Percentiles rank a stretch among this genome's conserved stretches.
These are phyloP conservation scores for Trapa bicornis DNA, from an alignment of 345 rosid genomes.

Conservation along the genomic window DNA sequence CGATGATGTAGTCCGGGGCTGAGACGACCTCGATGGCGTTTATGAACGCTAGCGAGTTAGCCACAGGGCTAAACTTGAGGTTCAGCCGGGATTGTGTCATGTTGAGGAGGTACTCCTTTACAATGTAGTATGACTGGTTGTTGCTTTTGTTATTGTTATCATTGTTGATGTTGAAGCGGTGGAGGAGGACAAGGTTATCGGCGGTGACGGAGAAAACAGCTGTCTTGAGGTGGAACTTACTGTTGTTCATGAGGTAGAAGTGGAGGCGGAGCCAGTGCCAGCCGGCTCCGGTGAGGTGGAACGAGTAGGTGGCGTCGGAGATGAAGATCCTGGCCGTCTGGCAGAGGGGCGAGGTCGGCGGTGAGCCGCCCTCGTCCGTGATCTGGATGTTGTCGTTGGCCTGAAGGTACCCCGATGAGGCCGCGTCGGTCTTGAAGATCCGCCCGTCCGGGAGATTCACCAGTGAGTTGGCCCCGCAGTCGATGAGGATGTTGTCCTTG, in stretches of 20 bases:
- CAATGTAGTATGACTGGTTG: too few species aligned
- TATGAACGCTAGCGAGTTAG: slow-evolving; percentile 6
- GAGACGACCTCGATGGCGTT: slow-evolving; percentile 13
- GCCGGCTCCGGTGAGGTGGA: slow-evolving; percentile 3
- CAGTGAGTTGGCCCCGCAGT: slow-evolving; percentile 7
- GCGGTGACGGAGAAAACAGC: neutral
- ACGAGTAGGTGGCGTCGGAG: slow-evolving; percentile 6
- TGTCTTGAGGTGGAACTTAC: slow-evolving; percentile 1
- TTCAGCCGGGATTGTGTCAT: neutral
- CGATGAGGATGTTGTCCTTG: slow-evolving; percentile 4
- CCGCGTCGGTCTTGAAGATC: slow-evolving; percentile 9
- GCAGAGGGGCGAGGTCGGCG: slow-evolving; percentile 1
- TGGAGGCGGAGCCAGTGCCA: slow-evolving; percentile 10
- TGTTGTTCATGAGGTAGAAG: slow-evolving; percentile 4
- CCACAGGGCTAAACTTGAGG: slow-evolving; percentile 1
- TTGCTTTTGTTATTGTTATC: neutral
- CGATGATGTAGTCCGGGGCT: neutral
- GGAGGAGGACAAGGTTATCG: slow-evolving; percentile 5
- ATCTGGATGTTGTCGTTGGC: slow-evolving; percentile 7
- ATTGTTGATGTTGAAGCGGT: neutral
- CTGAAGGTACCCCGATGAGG: slow-evolving; percentile 4
- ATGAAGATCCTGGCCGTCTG: slow-evolving; percentile 8
- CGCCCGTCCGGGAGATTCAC: slow-evolving; percentile 8
- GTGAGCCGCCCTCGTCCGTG: neutral
- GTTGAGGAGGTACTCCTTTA: slow-evolving; percentile 9